Conservation (phyloP, 805 yeast species). For the Cyberlindnera mississippiensis region DNA sequence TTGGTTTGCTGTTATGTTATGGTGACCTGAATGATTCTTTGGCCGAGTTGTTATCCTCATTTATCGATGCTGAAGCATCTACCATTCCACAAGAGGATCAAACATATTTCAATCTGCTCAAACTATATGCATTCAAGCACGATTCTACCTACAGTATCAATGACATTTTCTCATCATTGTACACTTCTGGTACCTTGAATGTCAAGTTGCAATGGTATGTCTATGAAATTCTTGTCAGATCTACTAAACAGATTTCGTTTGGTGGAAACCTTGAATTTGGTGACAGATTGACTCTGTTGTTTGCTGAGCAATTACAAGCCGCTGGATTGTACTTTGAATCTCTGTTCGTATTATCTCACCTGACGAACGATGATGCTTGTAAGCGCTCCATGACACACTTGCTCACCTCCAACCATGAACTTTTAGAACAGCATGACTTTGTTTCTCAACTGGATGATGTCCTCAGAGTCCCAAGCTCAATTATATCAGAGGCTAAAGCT, state of each 20-base stretch:
- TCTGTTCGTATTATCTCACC: slow-evolving; percentile 57
- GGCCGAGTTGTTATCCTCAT: slow-evolving; percentile 29
- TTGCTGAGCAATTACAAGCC: slow-evolving; percentile 49
- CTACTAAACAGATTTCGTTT: slow-evolving; percentile 25
- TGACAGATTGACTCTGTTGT: slow-evolving; percentile 36
- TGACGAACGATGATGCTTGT: slow-evolving; percentile 44
- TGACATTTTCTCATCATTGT: slow-evolving; percentile 18
- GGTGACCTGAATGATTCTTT: slow-evolving; percentile 44
- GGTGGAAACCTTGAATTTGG: slow-evolving; percentile 24
- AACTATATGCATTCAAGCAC: slow-evolving; percentile 27
- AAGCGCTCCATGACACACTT: slow-evolving; percentile 35
- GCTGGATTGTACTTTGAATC: slow-evolving; percentile 55
- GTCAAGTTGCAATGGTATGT: slow-evolving; percentile 49
- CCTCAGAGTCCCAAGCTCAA: slow-evolving; percentile 44
- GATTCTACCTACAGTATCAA: slow-evolving; percentile 14
- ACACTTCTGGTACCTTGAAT: slow-evolving; percentile 27
- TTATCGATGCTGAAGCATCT: slow-evolving; percentile 21
- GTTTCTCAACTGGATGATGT: slow-evolving; percentile 32
- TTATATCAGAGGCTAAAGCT: slow-evolving; percentile 60
- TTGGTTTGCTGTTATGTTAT: slow-evolving; percentile 60
- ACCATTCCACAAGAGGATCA: slow-evolving; percentile 16
- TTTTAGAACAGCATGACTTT: slow-evolving; percentile 24
- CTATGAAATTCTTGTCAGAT: slow-evolving; percentile 39
- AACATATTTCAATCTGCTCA: slow-evolving; percentile 27
- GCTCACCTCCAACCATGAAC: slow-evolving; percentile 26